A percentile compares a stretch with the other conserved stretches of the same genome.
Conservation (phyloP, 2,329 filamentous ascomycete species). For the Fusarium transvaalense region DNA sequence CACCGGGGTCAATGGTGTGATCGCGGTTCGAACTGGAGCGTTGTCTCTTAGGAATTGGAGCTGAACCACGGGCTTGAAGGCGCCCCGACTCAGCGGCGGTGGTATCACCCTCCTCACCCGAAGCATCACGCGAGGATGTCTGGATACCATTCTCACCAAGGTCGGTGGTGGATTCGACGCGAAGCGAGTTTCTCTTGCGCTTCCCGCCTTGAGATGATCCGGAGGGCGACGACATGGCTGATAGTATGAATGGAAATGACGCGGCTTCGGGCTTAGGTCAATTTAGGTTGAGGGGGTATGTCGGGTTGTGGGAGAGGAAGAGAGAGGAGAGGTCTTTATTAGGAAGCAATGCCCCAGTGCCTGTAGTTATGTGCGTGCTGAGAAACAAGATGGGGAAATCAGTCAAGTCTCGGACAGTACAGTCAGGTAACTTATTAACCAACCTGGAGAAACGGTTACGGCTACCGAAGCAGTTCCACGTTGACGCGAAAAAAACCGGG, state of each 20-base stretch:
- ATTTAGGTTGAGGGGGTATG: neutral
- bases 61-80: conserved; percentile 71
- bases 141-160: conserved; percentile 68
- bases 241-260: conserved; percentile 22
- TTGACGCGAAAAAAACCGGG: conserved; percentile 43
- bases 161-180: conserved; percentile 60
- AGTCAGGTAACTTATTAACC: conserved; percentile 18
- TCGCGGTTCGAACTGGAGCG: conserved; percentile 72
- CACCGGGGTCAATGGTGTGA: conserved; percentile 71
- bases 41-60: conserved; percentile 80
- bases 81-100: conserved; percentile 71
- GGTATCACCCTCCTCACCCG: conserved; percentile 83
- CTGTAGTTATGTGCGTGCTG: conserved; percentile 8
- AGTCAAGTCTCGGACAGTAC: conserved; percentile 1
- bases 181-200: conserved; percentile 80
- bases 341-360: conserved; percentile 13
- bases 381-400: conserved; percentile 24
- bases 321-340: conserved; percentile 10
- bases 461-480: conserved; percentile 42
- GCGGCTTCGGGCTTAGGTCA: conserved; percentile 29
- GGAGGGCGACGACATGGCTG: conserved; percentile 56
- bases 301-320: conserved; percentile 37
- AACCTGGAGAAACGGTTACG: conserved; percentile 41
- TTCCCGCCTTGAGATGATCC: conserved; percentile 71
- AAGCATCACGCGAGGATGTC: conserved; percentile 84